A percentile compares a stretch with the other conserved stretches of the same genome.
Conservation (phyloP, 2,329 filamentous ascomycete species). For the Arthrocladium fulminans region DNA sequence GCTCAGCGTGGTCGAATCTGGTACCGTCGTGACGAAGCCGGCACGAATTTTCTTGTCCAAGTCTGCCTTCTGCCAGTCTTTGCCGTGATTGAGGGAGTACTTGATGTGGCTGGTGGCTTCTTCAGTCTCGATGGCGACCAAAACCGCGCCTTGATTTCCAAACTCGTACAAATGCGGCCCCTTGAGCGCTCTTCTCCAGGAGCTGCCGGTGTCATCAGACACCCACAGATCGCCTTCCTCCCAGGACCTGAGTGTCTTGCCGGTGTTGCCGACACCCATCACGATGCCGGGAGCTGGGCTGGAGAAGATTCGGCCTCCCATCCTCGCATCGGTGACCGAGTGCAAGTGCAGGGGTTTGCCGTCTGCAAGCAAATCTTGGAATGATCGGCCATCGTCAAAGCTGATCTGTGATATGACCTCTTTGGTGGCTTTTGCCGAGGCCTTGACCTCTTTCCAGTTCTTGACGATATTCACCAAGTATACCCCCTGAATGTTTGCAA, state of each 20-base stretch:
- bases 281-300: constrained; percentile 87
- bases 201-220: constrained; percentile 81
- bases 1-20: constrained; percentile 85
- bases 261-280: constrained; percentile 89
- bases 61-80: constrained; percentile 65
- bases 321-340: constrained; percentile 76
- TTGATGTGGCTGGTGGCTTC: constrained; percentile 53
- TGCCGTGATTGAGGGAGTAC: constrained; percentile 86
- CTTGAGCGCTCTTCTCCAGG: constrained; percentile 64
- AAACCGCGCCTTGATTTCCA: constrained; percentile 80
- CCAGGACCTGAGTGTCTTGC: constrained; percentile 62
- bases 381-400: constrained; percentile 89
- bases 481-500: constrained; percentile 83
- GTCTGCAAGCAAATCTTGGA: constrained; percentile 61
- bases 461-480: constrained; percentile 82
- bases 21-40: constrained; percentile 71
- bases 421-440: constrained; percentile 50
- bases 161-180: constrained; percentile 94
- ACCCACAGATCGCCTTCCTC: constrained; percentile 71
- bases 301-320: constrained; percentile 80
- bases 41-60: constrained; percentile 62
- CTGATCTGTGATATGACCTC: constrained; percentile 69
- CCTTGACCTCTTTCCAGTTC: constrained; percentile 69
- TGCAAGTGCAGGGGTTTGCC: constrained; percentile 72
- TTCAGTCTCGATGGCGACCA: constrained; percentile 70